Percentiles rank a stretch among this genome's conserved stretches.
These are phyloP conservation scores for Tylopilus intermedius DNA, from an alignment of 768 basidiomycete species.

Conservation along the genomic window DNA sequence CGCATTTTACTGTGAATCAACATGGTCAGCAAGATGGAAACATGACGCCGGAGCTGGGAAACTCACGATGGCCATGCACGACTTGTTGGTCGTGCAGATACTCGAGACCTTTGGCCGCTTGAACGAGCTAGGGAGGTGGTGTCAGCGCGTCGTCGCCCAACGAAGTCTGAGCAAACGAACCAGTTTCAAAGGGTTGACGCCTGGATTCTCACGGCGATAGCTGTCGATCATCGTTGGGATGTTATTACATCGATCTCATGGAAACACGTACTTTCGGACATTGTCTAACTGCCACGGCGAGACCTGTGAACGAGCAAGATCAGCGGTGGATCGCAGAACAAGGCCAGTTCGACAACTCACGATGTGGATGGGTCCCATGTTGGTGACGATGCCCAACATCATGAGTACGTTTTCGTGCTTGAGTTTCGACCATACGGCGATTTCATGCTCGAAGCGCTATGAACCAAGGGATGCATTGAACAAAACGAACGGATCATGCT, in stretches of 20 bases:
- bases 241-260: not conserved
- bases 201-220: conserved; percentile 35
- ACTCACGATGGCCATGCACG: conserved; percentile 59
- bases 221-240: conserved; percentile 24
- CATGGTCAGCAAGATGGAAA: conserved; percentile 2
- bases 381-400: conserved; percentile 55
- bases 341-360: conserved; percentile 21
- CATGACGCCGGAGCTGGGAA: not conserved
- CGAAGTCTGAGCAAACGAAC: conserved; percentile 26
- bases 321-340: not conserved
- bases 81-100: conserved; percentile 51
- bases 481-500: not conserved
- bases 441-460: conserved; percentile 56
- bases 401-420: conserved; percentile 41
- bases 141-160: not conserved
- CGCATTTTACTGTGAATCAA: conserved; percentile 50
- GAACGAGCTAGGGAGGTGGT: conserved; percentile 36
- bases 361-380: conserved; percentile 50
- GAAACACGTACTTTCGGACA: conserved; percentile 41
- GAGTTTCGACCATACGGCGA: conserved; percentile 49
- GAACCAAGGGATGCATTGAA: not conserved
- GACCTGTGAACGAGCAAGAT: conserved; percentile 35
- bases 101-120: conserved; percentile 52
- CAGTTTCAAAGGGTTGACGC: conserved; percentile 38
- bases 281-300: conserved; percentile 62